Evolutionary conservation across 83 land plant species (phyloP).

Genomic region (Picea engelmannii): DNA sequence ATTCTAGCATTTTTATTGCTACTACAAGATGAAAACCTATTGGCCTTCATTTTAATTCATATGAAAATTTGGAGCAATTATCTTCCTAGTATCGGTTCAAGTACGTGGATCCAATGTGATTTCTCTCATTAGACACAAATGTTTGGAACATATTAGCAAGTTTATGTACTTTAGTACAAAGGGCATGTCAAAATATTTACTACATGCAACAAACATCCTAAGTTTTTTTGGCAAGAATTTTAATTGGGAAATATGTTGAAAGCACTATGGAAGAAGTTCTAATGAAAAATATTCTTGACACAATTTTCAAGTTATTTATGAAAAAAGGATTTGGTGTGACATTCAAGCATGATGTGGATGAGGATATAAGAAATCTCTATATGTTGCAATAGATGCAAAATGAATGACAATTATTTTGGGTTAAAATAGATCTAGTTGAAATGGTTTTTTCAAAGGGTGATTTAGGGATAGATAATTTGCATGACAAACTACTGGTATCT

Average conservation of each 20-base stretch:
- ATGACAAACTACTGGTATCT: conserved; percentile 74
- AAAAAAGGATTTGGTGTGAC: conserved; percentile 56
- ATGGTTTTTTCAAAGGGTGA: conserved; percentile 95
- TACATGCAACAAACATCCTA: no score
- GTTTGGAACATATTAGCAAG: conserved; percentile 11
- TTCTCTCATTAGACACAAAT: conserved; percentile 43
- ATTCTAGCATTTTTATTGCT: no score
- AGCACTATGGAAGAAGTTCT: no score
- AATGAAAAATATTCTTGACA: no score
- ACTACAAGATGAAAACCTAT: no score
- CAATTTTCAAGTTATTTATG: no score
- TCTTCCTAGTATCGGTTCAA: conserved; percentile 44
- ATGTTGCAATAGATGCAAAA: conserved; percentile 74
- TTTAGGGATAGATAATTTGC: conserved; percentile 77
- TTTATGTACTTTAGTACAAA: no score
- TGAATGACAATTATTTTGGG: conserved; percentile 88
- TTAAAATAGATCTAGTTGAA: conserved; percentile 81
- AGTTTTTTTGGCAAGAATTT: no score
- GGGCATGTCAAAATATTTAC: no score
- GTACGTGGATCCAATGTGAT: conserved; percentile 49
- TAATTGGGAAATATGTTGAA: no score
- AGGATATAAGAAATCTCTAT: conserved; percentile 48
- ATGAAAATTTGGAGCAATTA: conserved; percentile 29
- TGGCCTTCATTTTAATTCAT: no score
- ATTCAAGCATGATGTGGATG: conserved; percentile 59